These are phyloP conservation scores for Botrytis elliptica DNA, from an alignment of 2,329 filamentous ascomycete genomes.

Conservation along the genomic window DNA sequence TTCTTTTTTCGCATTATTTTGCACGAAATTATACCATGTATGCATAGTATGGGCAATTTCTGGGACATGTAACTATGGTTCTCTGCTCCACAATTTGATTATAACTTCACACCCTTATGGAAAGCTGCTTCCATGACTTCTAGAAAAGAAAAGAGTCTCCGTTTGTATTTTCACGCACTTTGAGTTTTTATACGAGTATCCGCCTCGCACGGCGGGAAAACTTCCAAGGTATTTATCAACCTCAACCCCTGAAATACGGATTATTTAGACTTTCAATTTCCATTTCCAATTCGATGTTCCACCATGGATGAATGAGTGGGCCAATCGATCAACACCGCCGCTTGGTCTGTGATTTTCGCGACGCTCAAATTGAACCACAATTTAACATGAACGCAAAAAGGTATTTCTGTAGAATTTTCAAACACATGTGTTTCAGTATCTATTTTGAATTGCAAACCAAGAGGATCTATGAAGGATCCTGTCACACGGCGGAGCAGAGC, in stretches of 20 bases:
- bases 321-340: conserved; percentile 10
- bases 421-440: neutral
- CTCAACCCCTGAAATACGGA: conserved; percentile 12
- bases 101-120: neutral
- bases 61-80: neutral
- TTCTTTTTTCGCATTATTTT: neutral
- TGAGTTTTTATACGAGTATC: neutral
- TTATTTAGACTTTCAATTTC: conserved; percentile 9
- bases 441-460: neutral
- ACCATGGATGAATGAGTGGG: conserved; percentile 5
- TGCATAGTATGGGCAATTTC: neutral
- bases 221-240: conserved; percentile 1
- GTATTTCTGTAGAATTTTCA: neutral
- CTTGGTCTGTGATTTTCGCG: conserved; percentile 2
- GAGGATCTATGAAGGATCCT: neutral
- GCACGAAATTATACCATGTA: conserved; percentile 3
- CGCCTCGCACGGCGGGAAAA: neutral
- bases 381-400: neutral
- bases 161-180: neutral
- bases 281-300: conserved; percentile 1
- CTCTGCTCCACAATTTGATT: conserved; percentile 12
- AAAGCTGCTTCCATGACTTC: neutral
- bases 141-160: neutral
- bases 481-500: neutral
- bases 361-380: neutral